Evolutionary conservation across 495 filamentous ascomycete genomes (phyloP).

Genomic region (Aspergillus egyptiacus): DNA sequence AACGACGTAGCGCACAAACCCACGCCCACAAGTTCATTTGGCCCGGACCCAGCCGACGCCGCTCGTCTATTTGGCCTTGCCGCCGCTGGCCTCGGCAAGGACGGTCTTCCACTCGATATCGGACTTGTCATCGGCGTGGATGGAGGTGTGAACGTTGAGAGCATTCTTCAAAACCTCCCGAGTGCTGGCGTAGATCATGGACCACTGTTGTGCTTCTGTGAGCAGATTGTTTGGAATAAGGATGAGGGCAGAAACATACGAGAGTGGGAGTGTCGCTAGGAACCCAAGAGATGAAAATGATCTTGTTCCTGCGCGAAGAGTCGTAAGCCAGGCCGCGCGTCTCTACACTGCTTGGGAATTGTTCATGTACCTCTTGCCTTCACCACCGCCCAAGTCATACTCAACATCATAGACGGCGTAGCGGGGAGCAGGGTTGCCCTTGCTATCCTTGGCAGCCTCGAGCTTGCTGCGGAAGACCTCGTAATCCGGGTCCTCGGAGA

Average conservation of each 20-base stretch:
- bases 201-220: conserved; percentile 29
- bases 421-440: conserved; percentile 64
- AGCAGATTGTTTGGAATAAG: conserved; percentile 15
- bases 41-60: conserved; percentile 38
- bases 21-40: conserved; percentile 24
- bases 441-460: conserved; percentile 57
- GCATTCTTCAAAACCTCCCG: conserved; percentile 87
- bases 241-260: conserved; percentile 48
- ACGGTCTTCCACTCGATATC: conserved; percentile 84
- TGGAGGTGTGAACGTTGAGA: conserved; percentile 69
- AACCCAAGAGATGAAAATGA: conserved; percentile 91
- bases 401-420: conserved; percentile 94
- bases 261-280: conserved; percentile 76
- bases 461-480: conserved; percentile 78
- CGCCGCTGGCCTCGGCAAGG: conserved; percentile 75
- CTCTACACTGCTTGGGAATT: background rate
- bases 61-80: conserved; percentile 44
- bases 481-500: conserved; percentile 59
- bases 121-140: conserved; percentile 88
- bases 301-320: conserved; percentile 67
- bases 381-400: conserved; percentile 69
- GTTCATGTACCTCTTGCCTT: conserved; percentile 65
- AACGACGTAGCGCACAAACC: conserved; percentile 17
- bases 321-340: conserved; percentile 4
- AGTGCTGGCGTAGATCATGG: conserved; percentile 97